Conservation (phyloP, 208 protist species). For the Leishmania lainsoni region DNA sequence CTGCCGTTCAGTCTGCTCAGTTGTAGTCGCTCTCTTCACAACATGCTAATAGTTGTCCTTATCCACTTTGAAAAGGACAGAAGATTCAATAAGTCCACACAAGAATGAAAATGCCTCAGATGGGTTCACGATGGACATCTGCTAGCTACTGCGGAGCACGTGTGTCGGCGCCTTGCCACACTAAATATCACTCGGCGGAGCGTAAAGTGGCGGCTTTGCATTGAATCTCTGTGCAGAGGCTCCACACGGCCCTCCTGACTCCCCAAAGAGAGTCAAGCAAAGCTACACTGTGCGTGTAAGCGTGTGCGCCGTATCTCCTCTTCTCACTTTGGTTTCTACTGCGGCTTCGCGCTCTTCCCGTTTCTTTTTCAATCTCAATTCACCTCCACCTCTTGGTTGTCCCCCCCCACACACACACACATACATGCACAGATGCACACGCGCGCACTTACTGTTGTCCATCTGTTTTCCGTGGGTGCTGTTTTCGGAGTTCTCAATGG, state of each 20-base stretch:
- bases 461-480: neutral
- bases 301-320: too few relatives aligned
- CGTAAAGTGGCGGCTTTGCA: neutral
- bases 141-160: neutral
- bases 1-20: conserved; percentile 9
- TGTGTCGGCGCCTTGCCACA: neutral
- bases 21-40: conserved; percentile 5
- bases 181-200: too few relatives aligned
- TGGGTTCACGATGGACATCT: neutral
- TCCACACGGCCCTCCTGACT: neutral
- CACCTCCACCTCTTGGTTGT: neutral
- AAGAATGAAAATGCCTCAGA: neutral
- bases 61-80: neutral
- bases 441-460: neutral
- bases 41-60: neutral
- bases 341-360: neutral
- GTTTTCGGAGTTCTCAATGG: neutral
- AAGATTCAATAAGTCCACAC: neutral
- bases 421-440: neutral
- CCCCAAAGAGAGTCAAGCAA: neutral
- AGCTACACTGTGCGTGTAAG: neutral
- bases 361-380: neutral
- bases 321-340: neutral
- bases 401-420: neutral
- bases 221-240: neutral